Base-by-base conservation (phyloP, 805 yeast species). In the Spathaspora sp. region DNA sequence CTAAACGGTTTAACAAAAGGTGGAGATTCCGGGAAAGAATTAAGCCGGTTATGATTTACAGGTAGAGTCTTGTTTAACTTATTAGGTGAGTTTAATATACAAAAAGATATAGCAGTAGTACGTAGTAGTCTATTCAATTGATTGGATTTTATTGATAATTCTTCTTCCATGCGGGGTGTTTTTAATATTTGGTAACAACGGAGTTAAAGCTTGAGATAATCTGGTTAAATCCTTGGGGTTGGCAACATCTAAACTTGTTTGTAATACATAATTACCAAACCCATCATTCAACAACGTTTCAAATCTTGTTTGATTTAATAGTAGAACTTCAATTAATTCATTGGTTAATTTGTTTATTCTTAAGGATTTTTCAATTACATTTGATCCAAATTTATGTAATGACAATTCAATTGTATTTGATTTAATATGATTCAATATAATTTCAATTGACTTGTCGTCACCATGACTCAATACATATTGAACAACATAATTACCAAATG, bases 141-240 rank as follows among this genome's bases (percentile, higher is more conserved):
- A 54, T 57, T 74, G 77, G 50, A 73, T 68, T 57, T 89, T 90
- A 28, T 89, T 82, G 72, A 88, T 80, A 54, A 93, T 91, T 63
- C 97, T 82, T 65, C 97, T 80, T n/a, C 97, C 98, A 67, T 93
- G 97, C 2, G 97, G 97, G 16, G 97, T 92, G 60, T 86, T 87
- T 65, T 87, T 81, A 53, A 93, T 87, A 46, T 85, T 86, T 19
- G 87, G 83, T 60, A 93, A 75, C 52, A 87, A 79, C 11, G 97
- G 96, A 56, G 81, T 82, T 58, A 91, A 78, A 20, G 80, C 69
- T 39, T 70, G 77, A 18, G 87, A 79, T 50, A 87, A 70, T 52
- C 74, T 76, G 43, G 72, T 73, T 62, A 86, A 83, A 50, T 85
- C 80, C 5, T 64, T 65, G 39, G 68, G 71, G 51, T 68, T 73